Percentiles rank a stretch among this genome's conserved stretches.
Evolutionary conservation across 2,329 filamentous ascomycete genomes (phyloP).

Genomic region (Escovopsis sp.): DNA sequence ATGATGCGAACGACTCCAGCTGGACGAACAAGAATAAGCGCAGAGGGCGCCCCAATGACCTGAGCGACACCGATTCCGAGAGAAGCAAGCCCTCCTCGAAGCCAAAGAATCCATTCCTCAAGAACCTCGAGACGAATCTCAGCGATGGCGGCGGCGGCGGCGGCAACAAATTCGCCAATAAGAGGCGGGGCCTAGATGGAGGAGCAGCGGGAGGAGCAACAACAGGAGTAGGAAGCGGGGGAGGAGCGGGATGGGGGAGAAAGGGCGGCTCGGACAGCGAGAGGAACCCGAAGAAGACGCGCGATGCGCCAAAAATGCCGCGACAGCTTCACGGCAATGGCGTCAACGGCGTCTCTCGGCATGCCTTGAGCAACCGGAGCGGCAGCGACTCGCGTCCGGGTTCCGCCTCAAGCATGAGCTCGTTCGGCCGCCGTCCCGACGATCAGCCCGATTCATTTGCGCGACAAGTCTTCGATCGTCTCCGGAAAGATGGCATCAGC

Average conservation of each 20-base stretch:
- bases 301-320: constrained; percentile 3
- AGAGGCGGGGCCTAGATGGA: background rate
- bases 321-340: constrained; percentile 1
- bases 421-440: constrained; percentile 8
- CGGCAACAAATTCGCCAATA: background rate
- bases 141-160: constrained; percentile 12
- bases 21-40: constrained; percentile 14
- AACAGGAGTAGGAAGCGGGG: too few species aligned
- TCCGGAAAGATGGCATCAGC: constrained; percentile 38
- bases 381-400: constrained; percentile 11
- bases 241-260: background rate
- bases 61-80: constrained; percentile 15
- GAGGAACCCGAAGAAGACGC: constrained; percentile 6
- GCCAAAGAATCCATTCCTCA: constrained; percentile 12
- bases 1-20: constrained; percentile 15
- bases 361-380: constrained; percentile 5
- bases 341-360: constrained; percentile 2
- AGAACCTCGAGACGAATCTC: constrained; percentile 12
- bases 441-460: constrained; percentile 27
- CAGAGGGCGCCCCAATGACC: constrained; percentile 11
- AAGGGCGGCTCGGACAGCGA: constrained; percentile 11
- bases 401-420: constrained; percentile 12
- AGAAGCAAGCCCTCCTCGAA: constrained; percentile 9
- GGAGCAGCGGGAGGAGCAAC: background rate
- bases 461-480: constrained; percentile 34